Evolutionary conservation across 257 asterid genomes (phyloP).

Genomic region (Orobanche coerulescens): DNA sequence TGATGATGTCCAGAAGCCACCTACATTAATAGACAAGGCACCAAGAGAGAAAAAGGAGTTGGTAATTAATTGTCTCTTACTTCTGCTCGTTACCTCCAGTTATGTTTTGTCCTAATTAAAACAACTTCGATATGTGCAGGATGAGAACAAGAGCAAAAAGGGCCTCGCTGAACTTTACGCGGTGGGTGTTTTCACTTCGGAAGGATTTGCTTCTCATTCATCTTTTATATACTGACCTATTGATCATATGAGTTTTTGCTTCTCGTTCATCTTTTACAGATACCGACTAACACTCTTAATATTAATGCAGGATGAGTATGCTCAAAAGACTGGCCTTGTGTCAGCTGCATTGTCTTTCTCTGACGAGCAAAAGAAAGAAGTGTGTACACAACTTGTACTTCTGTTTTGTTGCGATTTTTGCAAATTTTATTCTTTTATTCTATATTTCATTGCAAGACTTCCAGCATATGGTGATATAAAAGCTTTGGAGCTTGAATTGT

Average conservation of each 20-base stretch:
- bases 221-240: background rate
- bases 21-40: conserved; percentile 47
- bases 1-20: conserved; percentile 77
- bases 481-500: background rate
- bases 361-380: conserved; percentile 94
- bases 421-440: background rate
- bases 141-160: conserved; percentile 85
- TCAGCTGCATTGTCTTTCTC: conserved; percentile 64
- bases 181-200: conserved; percentile 38
- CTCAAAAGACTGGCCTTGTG: conserved; percentile 86
- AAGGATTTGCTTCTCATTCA: background rate
- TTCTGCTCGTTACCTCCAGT: conserved; percentile 14
- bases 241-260: background rate
- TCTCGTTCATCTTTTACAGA: conserved; percentile 10
- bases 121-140: conserved; percentile 44
- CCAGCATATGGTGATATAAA: background rate
- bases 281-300: conserved; percentile 3
- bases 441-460: background rate
- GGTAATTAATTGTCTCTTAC: conserved; percentile 37
- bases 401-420: conserved; percentile 9
- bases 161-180: conserved; percentile 91
- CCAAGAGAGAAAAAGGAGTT: conserved; percentile 63
- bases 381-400: conserved; percentile 26
- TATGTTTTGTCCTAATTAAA: conserved; percentile 16
- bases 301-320: conserved; percentile 76